A percentile compares a stretch with the other conserved stretches of the same genome.
Conservation (phyloP, 208 protist species). For the Leishmania braziliensis region DNA sequence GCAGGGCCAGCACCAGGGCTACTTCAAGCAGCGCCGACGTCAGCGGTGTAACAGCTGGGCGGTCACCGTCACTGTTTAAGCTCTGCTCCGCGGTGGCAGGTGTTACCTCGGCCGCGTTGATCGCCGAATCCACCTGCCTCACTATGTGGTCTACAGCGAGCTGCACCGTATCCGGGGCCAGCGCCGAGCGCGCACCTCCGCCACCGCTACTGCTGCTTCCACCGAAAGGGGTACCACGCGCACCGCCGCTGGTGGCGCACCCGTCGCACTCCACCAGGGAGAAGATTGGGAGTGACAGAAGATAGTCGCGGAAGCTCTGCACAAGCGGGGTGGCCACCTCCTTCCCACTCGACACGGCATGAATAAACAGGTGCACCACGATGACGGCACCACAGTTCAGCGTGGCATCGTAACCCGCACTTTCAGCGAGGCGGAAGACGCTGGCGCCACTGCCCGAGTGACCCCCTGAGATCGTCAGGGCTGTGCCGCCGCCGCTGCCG, state of each 20-base stretch:
- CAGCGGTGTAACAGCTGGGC: conserved; percentile 5
- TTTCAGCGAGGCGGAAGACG: neutral
- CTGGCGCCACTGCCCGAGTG: conserved; percentile 10
- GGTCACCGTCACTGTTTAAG: neutral
- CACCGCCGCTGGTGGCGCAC: neutral
- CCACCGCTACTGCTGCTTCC: neutral
- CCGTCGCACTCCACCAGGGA: conserved; percentile 56
- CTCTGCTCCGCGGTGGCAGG: neutral
- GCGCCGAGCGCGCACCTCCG: conserved; percentile 17
- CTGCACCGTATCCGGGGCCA: conserved; percentile 62
- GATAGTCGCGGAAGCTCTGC: conserved; percentile 67
- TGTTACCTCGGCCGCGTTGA: neutral
- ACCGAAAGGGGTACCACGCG: neutral
- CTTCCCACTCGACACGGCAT: conserved; percentile 24
- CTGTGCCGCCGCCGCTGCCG: conserved; percentile 7
- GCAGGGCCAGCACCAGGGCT: conserved; percentile 68
- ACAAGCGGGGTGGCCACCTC: conserved; percentile 65
- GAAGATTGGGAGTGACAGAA: conserved; percentile 68
- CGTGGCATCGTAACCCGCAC: conserved; percentile 50
- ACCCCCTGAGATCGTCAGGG: neutral
- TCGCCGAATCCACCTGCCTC: conserved; percentile 39
- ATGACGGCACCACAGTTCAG: conserved; percentile 85
- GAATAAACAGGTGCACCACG: conserved; percentile 77
- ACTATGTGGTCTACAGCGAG: conserved; percentile 65
- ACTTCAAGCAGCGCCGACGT: conserved; percentile 60